phyloP scores from a whole-genome alignment of 495 filamentous ascomycete species.

The Xylaria longipes region DNA sequence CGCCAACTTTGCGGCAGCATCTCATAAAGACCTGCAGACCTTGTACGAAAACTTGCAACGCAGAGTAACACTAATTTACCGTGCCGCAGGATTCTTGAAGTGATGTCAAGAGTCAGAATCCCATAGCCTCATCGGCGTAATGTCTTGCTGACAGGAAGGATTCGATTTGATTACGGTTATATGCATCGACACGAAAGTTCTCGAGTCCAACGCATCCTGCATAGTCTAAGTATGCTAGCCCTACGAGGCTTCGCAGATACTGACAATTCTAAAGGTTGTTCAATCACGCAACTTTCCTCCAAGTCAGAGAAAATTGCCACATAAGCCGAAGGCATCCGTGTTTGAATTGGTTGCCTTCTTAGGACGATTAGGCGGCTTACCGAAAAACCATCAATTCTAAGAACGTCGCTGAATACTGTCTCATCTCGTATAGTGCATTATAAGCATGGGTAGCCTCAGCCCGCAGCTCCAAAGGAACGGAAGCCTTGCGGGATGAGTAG shows the following conservation, averaged over 20 bases:
- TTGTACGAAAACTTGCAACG: constrained; percentile 8
- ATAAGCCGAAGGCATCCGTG: neutral
- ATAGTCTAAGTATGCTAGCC: neutral
- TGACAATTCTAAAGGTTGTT: neutral
- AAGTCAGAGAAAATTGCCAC: neutral
- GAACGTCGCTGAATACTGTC: neutral
- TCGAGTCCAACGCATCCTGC: neutral
- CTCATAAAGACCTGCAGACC: constrained; percentile 5
- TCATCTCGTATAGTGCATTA: neutral
- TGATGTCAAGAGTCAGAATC: neutral
- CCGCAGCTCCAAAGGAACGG: neutral
- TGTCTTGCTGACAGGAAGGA: constrained; percentile 12
- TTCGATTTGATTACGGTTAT: constrained; percentile 3
- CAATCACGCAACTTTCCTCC: neutral
- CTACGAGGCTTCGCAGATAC: neutral
- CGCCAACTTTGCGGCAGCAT: constrained; percentile 5
- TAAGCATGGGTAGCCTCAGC: neutral
- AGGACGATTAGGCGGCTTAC: constrained; percentile 9
- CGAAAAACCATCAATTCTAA: neutral
- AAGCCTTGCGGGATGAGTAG: neutral
- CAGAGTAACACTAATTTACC: neutral
- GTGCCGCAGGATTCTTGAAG: neutral
- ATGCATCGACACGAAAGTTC: neutral
- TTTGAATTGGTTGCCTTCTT: neutral
- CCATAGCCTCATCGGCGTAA: neutral